A percentile compares a stretch with the other conserved stretches of the same genome.
Evolutionary conservation across 192 early-diverging fungal species (phyloP).

Genomic region (Lobosporangium transversale): DNA sequence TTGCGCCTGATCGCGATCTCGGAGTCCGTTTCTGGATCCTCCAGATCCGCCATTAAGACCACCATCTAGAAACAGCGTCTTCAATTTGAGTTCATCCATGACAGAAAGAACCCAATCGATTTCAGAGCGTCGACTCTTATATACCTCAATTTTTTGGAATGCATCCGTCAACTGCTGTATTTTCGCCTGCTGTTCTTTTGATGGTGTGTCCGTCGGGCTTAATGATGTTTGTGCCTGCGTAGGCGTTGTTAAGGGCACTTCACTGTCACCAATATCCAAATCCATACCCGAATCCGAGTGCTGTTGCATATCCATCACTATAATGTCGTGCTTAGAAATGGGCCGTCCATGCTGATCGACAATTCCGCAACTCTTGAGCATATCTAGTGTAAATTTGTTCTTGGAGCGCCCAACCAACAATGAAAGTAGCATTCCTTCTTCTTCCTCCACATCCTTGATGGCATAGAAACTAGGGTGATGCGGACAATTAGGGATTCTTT

Average conservation of each 20-base stretch:
- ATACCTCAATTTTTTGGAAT: conserved; percentile 42
- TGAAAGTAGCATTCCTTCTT: conserved; percentile 18
- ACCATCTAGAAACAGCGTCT: conserved; percentile 40
- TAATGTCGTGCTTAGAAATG: conserved; percentile 24
- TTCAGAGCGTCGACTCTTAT: conserved; percentile 44
- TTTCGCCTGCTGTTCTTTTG: conserved; percentile 5
- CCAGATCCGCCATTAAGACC: conserved; percentile 18
- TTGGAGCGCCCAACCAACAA: conserved; percentile 33
- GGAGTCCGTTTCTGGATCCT: conserved; percentile 13
- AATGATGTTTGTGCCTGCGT: not conserved
- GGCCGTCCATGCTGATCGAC: conserved; percentile 43
- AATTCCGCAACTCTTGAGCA: conserved; percentile 44
- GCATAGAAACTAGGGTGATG: conserved; percentile 40
- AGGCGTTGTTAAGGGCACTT: conserved; percentile 5
- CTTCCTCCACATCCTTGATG: conserved; percentile 30
- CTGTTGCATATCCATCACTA: conserved; percentile 24
- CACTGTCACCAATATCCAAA: conserved; percentile 44
- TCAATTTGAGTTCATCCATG: conserved; percentile 50
- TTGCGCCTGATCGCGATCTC: conserved; percentile 25
- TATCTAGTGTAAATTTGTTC: conserved; percentile 50
- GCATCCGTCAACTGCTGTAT: conserved; percentile 29
- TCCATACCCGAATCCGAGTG: conserved; percentile 39
- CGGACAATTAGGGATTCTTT: conserved; percentile 37
- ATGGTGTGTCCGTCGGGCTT: not conserved
- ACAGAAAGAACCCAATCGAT: conserved; percentile 53